Base-by-base conservation (phyloP, 192 early-diverging fungal species). In the Coemansia guatemalensis region DNA sequence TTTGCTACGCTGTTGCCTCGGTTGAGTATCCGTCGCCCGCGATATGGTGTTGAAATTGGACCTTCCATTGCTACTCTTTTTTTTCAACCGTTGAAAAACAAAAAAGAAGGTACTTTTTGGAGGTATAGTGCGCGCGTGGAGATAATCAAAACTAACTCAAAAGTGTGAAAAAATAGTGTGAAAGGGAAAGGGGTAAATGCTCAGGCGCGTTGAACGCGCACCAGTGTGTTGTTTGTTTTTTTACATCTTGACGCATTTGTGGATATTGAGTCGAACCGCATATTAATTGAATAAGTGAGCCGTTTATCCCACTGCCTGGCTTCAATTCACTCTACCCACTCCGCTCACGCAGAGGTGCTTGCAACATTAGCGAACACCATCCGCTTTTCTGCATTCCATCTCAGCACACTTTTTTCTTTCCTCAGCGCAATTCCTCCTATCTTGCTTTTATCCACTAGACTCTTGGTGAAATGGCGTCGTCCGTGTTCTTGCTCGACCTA, bases 401-500 rank as follows among this genome's bases (percentile, higher is more conserved):
- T 57, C 14, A 18, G 9, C 30, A n/a, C 11, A 17, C 25, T 57
- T 57, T 57, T 35, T 57, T 11, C 25, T 33, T 32, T 25, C 25
- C 18, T 55, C 22, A 30, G 39, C 39, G 57, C 41, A 25, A 41
- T n/a, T 33, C 20, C 29, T 35, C 27, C 47, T 56, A 26, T 30
- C 53, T 56, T 51, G 24, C 27, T 17, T 5, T 49, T 27, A 21
- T 50, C 48, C 17, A 5, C 22, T 27, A 30, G 14, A 22, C 21
- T 22, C 54, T 18, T 32, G 8, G 17, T 53, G 5, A n/a, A 22
- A 85, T 88, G 77, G 84, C 82, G 24, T 89, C 87, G 20, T 85
- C 93, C 62, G 83, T 99, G 30, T 98, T 95, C 81, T 88, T 97
- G 61, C 80, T 99, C 33, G 97, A 99, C 82, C 79, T 98, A 39